Evolutionary conservation across 371 early-diverging fungal species (phyloP).

Genomic region (Chytridiales sp.): DNA sequence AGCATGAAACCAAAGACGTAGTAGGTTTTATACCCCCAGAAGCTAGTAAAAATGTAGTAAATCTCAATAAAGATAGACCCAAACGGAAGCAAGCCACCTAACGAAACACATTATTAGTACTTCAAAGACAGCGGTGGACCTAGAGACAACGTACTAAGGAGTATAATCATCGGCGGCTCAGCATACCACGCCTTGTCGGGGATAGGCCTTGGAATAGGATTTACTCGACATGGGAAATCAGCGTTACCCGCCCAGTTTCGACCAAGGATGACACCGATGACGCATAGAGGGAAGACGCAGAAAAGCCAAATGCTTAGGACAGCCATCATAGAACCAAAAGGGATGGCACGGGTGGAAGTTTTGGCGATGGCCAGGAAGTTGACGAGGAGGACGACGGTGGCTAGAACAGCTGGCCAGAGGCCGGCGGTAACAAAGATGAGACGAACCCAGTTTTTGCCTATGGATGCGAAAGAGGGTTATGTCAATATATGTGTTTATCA

Average conservation of each 20-base stretch:
- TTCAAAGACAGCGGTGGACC: constrained; percentile 71
- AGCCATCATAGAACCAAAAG: constrained; percentile 70
- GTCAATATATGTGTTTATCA: background rate
- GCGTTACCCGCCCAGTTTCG: constrained; percentile 65
- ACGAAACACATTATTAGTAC: constrained; percentile 66
- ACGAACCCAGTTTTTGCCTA: constrained; percentile 69
- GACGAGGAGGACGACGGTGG: constrained; percentile 58
- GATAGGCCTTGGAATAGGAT: constrained; percentile 76
- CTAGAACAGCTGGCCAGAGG: constrained; percentile 69
- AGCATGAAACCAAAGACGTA: constrained; percentile 84
- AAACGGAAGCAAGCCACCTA: constrained; percentile 83
- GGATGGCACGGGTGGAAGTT: constrained; percentile 74
- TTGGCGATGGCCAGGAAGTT: constrained; percentile 77
- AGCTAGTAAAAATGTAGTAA: constrained; percentile 81
- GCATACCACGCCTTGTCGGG: constrained; percentile 66
- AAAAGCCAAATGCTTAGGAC: constrained; percentile 67
- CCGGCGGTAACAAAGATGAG: constrained; percentile 69
- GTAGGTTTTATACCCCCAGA: constrained; percentile 82
- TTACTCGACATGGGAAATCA: constrained; percentile 78
- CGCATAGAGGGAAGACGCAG: constrained; percentile 72
- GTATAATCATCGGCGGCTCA: constrained; percentile 12
- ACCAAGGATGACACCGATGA: constrained; percentile 76
- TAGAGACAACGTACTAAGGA: constrained; percentile 24
- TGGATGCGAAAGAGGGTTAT: background rate
- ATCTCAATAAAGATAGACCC: constrained; percentile 84